Base-by-base conservation (phyloP, 768 basidiomycete genomes). In the Boletus reticulatus region DNA sequence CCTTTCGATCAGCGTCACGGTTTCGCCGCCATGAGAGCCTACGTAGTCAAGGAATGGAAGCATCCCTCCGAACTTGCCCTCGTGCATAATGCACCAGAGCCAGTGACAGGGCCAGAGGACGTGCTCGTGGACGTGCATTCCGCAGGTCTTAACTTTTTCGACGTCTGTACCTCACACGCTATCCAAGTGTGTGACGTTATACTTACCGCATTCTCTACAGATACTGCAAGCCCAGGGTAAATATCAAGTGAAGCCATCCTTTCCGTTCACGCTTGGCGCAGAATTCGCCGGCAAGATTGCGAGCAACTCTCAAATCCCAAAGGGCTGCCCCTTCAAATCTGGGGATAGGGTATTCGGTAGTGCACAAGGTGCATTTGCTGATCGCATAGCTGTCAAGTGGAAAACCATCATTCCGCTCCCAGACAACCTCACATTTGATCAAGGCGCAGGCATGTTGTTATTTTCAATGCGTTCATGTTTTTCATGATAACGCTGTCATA, bases 331-430 rank as follows among this genome's bases (percentile, higher is more conserved):
- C 0, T 90, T 85, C 64, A 84, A 86, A 65, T 83, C 79, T 3
- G 96, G 96, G 4, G 92, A 97, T 59, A 77, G 92, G 41, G 90
- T 99, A 0, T 96, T 97, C 62, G 95, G 96, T 7, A 82, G 82
- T 13, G 78, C 76, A 0, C 86, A 90, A 65, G 97, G 95, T 7
- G 76, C 86, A 3, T 93, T 83, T 70, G 91, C 87, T 3, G 95
- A 98, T 55, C 83, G 81, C 62, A 77, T 91, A 50, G 82, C 80
- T 0, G 84, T 77, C 11, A 70, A 81, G 41, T 80, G 79, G 70
- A 69, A 67, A 13, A 57, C 60, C 9, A 67, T 94, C 13, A 65
- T 86, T 11, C 83, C 82, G 20, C 80, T 98, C 14, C 95, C 96
- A 0, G 78, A 86, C 45, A 78, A 78, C 42, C 78, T 98, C 72